These are phyloP conservation scores for Phialemonium atrogriseum DNA, from an alignment of 2,329 filamentous ascomycete genomes.

Conservation along the genomic window DNA sequence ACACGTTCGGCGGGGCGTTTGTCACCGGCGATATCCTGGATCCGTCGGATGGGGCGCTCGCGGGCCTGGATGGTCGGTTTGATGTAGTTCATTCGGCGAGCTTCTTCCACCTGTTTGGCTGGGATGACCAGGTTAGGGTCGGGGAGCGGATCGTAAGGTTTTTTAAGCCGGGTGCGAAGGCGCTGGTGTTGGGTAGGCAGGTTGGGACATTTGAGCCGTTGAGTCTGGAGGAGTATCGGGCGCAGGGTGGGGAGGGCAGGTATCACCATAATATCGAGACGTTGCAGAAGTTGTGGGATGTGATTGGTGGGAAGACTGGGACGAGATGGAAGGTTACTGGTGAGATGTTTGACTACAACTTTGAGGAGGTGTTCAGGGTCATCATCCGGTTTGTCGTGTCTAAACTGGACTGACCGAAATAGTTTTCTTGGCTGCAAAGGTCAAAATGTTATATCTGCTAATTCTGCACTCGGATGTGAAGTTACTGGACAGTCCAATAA, in stretches of 20 bases:
- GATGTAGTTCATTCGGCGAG: conserved; percentile 20
- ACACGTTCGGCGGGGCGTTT: conserved; percentile 11
- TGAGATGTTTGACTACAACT: conserved; percentile 1
- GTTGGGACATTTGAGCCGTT: conserved; percentile 15
- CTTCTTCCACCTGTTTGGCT: conserved; percentile 23
- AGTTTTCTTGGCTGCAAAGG: no score
- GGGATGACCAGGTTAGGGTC: conserved; percentile 17
- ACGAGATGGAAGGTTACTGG: conserved; percentile 21
- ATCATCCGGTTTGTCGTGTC: not conserved
- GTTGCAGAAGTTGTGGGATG: conserved; percentile 32
- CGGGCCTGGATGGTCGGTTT: conserved; percentile 14
- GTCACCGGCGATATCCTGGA: conserved; percentile 18
- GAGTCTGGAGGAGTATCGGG: conserved; percentile 7
- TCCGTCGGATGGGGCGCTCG: conserved; percentile 8
- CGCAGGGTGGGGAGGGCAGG: conserved; percentile 13
- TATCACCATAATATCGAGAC: conserved; percentile 30
- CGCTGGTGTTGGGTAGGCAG: conserved; percentile 20
- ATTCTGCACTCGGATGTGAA: no score
- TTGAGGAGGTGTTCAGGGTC: not conserved
- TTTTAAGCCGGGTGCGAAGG: conserved; percentile 12
- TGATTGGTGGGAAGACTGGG: conserved; percentile 26
- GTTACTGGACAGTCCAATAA: no score
- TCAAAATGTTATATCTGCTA: no score
- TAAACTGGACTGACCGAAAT: not conserved
- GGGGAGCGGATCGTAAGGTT: conserved; percentile 17